These are phyloP conservation scores for Amylocarpus encephaloides DNA, from an alignment of 2,329 filamentous ascomycete genomes.

Conservation along the genomic window DNA sequence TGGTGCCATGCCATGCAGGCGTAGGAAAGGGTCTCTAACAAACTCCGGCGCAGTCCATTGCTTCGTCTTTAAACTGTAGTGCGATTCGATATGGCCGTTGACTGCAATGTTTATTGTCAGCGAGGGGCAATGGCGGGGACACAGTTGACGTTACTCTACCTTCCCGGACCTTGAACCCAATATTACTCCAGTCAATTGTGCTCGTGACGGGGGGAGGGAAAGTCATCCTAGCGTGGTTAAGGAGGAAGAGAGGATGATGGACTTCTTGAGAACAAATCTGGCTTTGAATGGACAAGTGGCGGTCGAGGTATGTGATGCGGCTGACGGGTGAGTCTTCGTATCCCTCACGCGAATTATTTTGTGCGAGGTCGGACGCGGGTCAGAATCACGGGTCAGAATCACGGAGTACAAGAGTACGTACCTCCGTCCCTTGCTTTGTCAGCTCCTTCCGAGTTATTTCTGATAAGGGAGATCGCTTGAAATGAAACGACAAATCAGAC, in stretches of 20 bases:
- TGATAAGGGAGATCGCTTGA: neutral
- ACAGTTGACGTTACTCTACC: slow-evolving; percentile 41
- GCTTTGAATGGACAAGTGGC: neutral
- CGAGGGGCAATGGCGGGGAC: slow-evolving; percentile 4
- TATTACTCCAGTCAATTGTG: slow-evolving; percentile 85
- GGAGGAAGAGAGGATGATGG: neutral
- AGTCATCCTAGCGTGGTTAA: slow-evolving; percentile 28
- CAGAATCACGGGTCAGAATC: too few species aligned
- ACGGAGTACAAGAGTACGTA: too few species aligned
- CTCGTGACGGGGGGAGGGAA: slow-evolving; percentile 75
- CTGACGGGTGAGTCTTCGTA: neutral
- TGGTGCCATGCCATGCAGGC: slow-evolving; percentile 90
- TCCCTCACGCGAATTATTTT: neutral
- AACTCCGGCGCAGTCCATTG: slow-evolving; percentile 75
- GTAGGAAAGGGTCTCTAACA: slow-evolving; percentile 75
- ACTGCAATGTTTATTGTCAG: slow-evolving; percentile 44
- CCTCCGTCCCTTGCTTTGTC: too few species aligned
- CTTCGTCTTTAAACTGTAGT: slow-evolving; percentile 67
- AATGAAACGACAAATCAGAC: too few species aligned
- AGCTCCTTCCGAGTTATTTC: neutral
- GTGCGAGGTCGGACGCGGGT: slow-evolving; percentile 9
- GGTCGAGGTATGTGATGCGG: neutral
- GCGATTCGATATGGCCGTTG: slow-evolving; percentile 88
- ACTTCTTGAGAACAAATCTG: neutral
- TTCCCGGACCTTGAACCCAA: slow-evolving; percentile 90